These are phyloP conservation scores for Thermomyces lanuginosus DNA, from an alignment of 2,329 filamentous ascomycete genomes.

Conservation along the genomic window DNA sequence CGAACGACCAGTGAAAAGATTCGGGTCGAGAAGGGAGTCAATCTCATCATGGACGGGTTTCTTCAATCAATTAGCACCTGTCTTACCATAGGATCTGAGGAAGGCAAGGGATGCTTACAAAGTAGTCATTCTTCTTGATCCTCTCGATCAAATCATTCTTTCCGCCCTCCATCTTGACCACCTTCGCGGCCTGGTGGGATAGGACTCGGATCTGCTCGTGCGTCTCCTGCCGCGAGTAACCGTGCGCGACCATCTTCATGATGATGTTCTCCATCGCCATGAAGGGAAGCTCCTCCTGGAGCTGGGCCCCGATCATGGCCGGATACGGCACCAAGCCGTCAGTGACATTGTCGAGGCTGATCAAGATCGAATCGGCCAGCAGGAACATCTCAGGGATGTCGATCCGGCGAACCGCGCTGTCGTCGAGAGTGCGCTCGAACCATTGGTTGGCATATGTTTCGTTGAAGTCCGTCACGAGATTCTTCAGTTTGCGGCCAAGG, in stretches of 20 bases:
- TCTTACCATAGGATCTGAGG: too few relatives aligned
- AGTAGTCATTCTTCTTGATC: constrained; percentile 57
- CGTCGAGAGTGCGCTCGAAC: constrained; percentile 54
- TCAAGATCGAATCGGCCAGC: constrained; percentile 47
- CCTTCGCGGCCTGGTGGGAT: constrained; percentile 54
- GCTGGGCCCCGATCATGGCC: constrained; percentile 47
- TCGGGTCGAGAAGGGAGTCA: constrained; percentile 48
- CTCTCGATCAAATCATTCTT: constrained; percentile 68
- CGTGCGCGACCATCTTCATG: constrained; percentile 59
- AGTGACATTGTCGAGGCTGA: constrained; percentile 51
- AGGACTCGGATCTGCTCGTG: constrained; percentile 80
- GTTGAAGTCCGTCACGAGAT: constrained; percentile 39
- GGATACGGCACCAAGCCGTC: constrained; percentile 66
- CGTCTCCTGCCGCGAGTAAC: constrained; percentile 58
- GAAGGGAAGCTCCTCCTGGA: constrained; percentile 69
- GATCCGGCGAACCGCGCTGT: constrained; percentile 32
- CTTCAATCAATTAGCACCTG: too few relatives aligned
- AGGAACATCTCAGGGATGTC: constrained; percentile 47
- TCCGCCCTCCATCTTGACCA: constrained; percentile 56
- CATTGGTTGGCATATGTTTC: constrained; percentile 58
- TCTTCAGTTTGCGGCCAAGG: constrained; percentile 40
- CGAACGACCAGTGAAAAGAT: constrained; percentile 1
- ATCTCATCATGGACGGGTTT: constrained; percentile 51
- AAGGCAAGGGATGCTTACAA: too few relatives aligned
- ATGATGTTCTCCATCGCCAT: constrained; percentile 61